Base-by-base conservation (phyloP, 2,329 filamentous ascomycete species). In the Aspergillus ruber region DNA sequence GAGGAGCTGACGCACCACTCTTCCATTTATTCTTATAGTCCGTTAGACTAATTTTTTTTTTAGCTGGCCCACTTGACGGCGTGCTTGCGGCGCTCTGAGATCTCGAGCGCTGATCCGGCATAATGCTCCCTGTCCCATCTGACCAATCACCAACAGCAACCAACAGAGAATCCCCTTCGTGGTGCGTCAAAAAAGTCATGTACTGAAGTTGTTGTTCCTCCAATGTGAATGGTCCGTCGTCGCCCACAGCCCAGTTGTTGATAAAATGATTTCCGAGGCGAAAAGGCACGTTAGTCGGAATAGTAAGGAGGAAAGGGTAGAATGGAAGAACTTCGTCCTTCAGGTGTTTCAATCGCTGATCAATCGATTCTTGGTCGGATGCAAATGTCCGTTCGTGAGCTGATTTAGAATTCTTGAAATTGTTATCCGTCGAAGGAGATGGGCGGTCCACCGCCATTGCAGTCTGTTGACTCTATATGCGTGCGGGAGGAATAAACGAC, bases 11-110 rank as follows among this genome's bases (percentile, higher is more conserved):
- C 9, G 63, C 50, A 8, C 59, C 64, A 38, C 61, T 68, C 46
- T 65, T 71, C 50, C 67, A 74, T 59, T 80, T 80, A 50, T 74
- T 78, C 64, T 80, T 82, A 64, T 83, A 84, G 35, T 78, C 80
- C 38, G 74, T 78, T 45, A 84, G 63, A 46, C 71, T 81, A 51
- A 84, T 82, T 63, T 82, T 83, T 69, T 82, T 83, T 67, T 79
- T 82, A 20, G 62, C 52, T 17, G 72, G 71, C 10, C 56, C 63
- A 45, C 59, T 65, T 40, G 56, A 61, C 33, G 75, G 69, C 17
- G 70, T 74, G 53, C 64, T 68, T 48, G 65, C 64, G 21, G 66
- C 66, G 53, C 65, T 68, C 54, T 50, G 63, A 46, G 52, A 57
- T 53, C 63, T 61, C 45, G 71, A 66, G 21, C 61, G 65, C 46